Percentiles rank a stretch among this genome's conserved stretches.
phyloP scores from a whole-genome alignment of 768 basidiomycete genomes.

The Pleurotus eryngii region DNA sequence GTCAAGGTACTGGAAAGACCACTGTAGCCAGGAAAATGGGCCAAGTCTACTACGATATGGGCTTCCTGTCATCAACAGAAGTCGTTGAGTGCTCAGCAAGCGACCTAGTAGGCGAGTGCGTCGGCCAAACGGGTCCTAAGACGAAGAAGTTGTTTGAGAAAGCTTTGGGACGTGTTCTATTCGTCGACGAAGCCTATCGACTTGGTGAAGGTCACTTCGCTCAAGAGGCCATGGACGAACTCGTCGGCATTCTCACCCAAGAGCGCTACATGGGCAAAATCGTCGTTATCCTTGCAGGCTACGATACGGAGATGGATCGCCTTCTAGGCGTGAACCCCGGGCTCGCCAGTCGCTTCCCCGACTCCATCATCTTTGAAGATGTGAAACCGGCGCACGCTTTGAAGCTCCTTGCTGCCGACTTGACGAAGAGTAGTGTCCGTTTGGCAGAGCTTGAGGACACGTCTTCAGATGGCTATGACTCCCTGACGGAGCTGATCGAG shows the following conservation, averaged over 20 bases:
- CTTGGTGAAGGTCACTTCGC: constrained; percentile 60
- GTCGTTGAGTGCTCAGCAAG: constrained; percentile 69
- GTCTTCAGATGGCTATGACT: constrained; percentile 22
- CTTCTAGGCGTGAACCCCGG: constrained; percentile 59
- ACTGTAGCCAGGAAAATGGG: constrained; percentile 62
- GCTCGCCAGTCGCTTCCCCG: constrained; percentile 65
- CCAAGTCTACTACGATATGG: constrained; percentile 63
- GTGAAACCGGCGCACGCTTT: constrained; percentile 49
- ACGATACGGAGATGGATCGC: constrained; percentile 63
- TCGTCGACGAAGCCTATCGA: constrained; percentile 72
- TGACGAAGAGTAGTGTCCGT: constrained; percentile 40
- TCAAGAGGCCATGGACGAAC: constrained; percentile 69
- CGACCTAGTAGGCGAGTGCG: constrained; percentile 66
- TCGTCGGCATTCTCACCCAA: constrained; percentile 61
- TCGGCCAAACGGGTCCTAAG: constrained; percentile 73
- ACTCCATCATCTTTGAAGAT: constrained; percentile 52
- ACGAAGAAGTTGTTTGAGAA: constrained; percentile 57
- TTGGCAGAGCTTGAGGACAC: constrained; percentile 34
- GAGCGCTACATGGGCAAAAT: constrained; percentile 55
- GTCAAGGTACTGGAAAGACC: constrained; percentile 59
- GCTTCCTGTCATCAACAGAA: constrained; percentile 41
- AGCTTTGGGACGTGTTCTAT: constrained; percentile 64
- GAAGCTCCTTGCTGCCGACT: constrained; percentile 41
- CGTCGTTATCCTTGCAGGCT: constrained; percentile 68
- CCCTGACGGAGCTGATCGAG: constrained; percentile 36